A percentile compares a stretch with the other conserved stretches of the same genome.
Evolutionary conservation across 176 grass and related monocot species (phyloP).

Genomic region (Triticum monococcum): DNA sequence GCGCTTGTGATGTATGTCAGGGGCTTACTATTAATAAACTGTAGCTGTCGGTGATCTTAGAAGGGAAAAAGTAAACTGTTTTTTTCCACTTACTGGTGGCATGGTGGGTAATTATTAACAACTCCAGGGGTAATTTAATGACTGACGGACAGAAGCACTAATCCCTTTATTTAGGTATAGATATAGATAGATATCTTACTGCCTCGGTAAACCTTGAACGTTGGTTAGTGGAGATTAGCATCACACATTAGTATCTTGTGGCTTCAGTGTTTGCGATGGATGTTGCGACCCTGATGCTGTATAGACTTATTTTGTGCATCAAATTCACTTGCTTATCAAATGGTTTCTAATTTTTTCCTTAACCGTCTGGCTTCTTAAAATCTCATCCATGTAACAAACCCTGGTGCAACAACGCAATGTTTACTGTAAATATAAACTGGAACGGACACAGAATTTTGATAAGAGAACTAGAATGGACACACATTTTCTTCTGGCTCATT

Average conservation of each 20-base stretch:
- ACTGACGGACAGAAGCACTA: too few relatives aligned
- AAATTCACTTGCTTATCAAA: neutral
- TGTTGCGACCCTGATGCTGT: constrained; percentile 4
- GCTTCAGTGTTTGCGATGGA: neutral
- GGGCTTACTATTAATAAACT: too few relatives aligned
- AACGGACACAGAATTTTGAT: neutral
- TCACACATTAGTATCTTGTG: neutral
- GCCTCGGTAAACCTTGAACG: neutral
- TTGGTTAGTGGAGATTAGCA: constrained; percentile 17
- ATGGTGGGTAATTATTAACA: too few relatives aligned
- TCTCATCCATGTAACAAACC: neutral
- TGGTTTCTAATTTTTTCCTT: neutral
- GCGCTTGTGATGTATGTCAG: too few relatives aligned
- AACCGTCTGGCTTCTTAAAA: neutral
- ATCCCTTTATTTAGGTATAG: too few relatives aligned
- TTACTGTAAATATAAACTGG: constrained; percentile 18
- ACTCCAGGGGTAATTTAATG: too few relatives aligned
- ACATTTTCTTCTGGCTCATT: neutral
- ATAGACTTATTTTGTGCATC: neutral
- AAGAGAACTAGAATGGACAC: neutral
- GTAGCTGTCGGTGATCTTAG: too few relatives aligned
- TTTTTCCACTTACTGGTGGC: too few relatives aligned
- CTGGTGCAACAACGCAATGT: neutral
- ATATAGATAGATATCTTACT: neutral
- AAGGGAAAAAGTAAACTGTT: too few relatives aligned